Conservation (phyloP, 139 green algal genomes). For the Parachlorella kessleri region DNA sequence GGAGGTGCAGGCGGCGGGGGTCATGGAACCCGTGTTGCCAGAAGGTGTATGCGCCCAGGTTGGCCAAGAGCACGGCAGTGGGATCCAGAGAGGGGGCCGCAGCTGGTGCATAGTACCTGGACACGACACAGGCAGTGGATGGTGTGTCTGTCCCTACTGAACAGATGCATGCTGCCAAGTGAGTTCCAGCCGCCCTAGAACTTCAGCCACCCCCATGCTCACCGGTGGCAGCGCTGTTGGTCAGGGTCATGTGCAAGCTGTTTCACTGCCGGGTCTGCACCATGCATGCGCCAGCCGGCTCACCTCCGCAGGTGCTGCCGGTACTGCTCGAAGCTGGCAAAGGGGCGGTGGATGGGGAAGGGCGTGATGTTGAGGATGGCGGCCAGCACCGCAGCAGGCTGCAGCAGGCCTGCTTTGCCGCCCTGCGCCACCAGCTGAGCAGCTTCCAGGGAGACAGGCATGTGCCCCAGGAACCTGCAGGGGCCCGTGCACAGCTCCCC, state of each 20-base stretch:
- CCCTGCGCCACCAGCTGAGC: slow-evolving; percentile 26
- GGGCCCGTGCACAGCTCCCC: too few relatives aligned
- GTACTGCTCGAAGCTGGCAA: slow-evolving; percentile 28
- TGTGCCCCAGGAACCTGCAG: slow-evolving; percentile 24
- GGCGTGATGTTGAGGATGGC: slow-evolving; percentile 35
- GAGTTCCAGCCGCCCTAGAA: too few relatives aligned
- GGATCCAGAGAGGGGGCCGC: background rate
- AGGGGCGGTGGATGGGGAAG: slow-evolving; percentile 44
- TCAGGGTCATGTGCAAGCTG: too few relatives aligned
- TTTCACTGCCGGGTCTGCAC: too few relatives aligned
- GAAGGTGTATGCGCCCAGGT: slow-evolving; percentile 34
- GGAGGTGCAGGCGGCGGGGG: background rate
- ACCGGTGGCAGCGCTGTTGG: too few relatives aligned
- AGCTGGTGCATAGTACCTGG: background rate
- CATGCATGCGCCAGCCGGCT: too few relatives aligned
- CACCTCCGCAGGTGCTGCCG: slow-evolving; percentile 1
- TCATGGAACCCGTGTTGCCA: slow-evolving; percentile 32
- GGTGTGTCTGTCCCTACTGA: too few relatives aligned
- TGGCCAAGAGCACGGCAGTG: slow-evolving; percentile 26
- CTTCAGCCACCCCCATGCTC: too few relatives aligned
- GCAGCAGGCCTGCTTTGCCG: slow-evolving; percentile 21
- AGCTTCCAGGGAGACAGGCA: slow-evolving; percentile 40
- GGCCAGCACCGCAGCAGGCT: slow-evolving; percentile 24
- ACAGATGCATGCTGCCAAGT: too few relatives aligned
- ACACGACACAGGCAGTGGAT: too few relatives aligned